Evolutionary conservation across 257 asterid species (phyloP).

Genomic region (Nicotiana attenuata): DNA sequence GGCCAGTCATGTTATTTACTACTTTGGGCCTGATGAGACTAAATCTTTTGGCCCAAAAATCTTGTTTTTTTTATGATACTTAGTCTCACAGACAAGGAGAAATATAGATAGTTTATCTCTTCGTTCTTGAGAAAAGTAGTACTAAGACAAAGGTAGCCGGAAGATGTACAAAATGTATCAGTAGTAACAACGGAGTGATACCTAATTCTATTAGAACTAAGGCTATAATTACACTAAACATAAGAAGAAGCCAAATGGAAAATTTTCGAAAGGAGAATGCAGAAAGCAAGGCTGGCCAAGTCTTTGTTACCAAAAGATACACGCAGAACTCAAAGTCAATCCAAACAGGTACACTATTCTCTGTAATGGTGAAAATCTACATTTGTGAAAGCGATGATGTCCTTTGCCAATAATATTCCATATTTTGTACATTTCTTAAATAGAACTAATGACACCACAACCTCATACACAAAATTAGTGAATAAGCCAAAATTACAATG

Average conservation of each 20-base stretch:
- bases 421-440: too few relatives aligned
- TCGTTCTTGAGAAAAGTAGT: not conserved
- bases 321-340: not conserved
- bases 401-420: too few relatives aligned
- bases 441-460: too few relatives aligned
- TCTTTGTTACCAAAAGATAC: not conserved
- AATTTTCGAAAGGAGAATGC: not conserved
- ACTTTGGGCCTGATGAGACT: too few relatives aligned
- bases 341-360: constrained; percentile 14
- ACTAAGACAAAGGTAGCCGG: not conserved
- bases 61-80: not conserved
- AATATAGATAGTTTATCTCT: not conserved
- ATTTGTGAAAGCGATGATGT: constrained; percentile 44
- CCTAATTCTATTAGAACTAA: not conserved
- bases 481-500: too few relatives aligned
- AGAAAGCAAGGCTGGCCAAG: not conserved
- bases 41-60: too few relatives aligned
- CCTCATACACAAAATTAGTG: too few relatives aligned
- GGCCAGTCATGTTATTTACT: too few relatives aligned
- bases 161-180: not conserved
- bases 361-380: constrained; percentile 13
- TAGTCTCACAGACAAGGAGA: not conserved
- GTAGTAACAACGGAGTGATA: not conserved
- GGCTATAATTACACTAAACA: not conserved
- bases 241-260: not conserved